Percentiles rank a stretch among this genome's conserved stretches.
phyloP scores from a whole-genome alignment of 2,329 filamentous ascomycete genomes.

The Alternaria rosae region DNA sequence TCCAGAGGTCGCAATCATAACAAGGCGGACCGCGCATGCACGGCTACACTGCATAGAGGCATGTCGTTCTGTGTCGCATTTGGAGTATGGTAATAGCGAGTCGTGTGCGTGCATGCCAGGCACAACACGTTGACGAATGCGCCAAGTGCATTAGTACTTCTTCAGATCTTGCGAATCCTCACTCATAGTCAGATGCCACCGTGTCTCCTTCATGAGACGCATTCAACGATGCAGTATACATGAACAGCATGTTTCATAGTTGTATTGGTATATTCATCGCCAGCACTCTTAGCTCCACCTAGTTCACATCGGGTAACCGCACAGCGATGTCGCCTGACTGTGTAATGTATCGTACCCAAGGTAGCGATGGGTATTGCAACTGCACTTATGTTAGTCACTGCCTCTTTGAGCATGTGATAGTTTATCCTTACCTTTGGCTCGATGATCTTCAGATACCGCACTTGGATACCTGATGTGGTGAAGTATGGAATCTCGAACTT shows the following conservation, averaged over 20 bases:
- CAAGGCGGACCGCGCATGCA: neutral
- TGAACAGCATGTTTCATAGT: neutral
- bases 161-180: neutral
- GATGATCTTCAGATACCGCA: slow-evolving; percentile 98
- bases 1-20: neutral
- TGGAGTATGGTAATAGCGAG: neutral
- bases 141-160: neutral
- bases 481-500: slow-evolving; percentile 99
- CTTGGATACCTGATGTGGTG: slow-evolving; percentile 98
- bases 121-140: neutral
- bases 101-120: neutral
- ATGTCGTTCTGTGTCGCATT: neutral
- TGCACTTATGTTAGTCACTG: slow-evolving; percentile 49
- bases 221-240: neutral
- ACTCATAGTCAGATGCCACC: neutral
- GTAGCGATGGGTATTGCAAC: slow-evolving; percentile 97
- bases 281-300: slow-evolving; percentile 21
- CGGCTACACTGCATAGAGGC: neutral
- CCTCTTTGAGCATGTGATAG: neutral
- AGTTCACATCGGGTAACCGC: slow-evolving; percentile 87
- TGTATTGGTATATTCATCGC: slow-evolving; percentile 4
- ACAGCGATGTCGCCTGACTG: slow-evolving; percentile 97
- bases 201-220: neutral
- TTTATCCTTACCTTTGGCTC: slow-evolving; percentile 88
- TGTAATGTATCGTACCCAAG: slow-evolving; percentile 98